Evolutionary conservation across 2,329 filamentous ascomycete genomes (phyloP).

Genomic region (Pseudogymnoascus sp.): DNA sequence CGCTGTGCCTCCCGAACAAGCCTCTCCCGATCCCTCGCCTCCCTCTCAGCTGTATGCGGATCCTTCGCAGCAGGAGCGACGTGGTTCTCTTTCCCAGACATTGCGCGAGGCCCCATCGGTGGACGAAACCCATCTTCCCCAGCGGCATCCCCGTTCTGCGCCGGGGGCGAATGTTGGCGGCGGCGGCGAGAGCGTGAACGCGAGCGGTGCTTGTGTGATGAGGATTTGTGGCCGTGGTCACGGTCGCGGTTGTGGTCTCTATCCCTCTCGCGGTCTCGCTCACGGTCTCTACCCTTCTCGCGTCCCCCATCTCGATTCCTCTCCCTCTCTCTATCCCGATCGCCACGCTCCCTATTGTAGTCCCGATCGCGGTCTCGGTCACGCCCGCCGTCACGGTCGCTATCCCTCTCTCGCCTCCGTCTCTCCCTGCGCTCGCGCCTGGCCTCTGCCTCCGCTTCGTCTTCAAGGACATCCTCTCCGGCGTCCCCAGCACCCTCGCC

Average conservation of each 20-base stretch:
- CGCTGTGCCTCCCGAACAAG: slow-evolving; percentile 63
- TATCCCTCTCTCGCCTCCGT: slow-evolving; percentile 38
- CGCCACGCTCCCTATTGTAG: slow-evolving; percentile 45
- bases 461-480: slow-evolving; percentile 26
- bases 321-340: slow-evolving; percentile 34
- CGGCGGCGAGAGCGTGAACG: slow-evolving; percentile 1
- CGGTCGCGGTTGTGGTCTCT: slow-evolving; percentile 29
- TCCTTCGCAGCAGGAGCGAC: slow-evolving; percentile 34
- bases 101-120: slow-evolving; percentile 34
- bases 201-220: slow-evolving; percentile 15
- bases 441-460: slow-evolving; percentile 31
- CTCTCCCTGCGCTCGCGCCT: slow-evolving; percentile 53
- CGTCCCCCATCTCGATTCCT: slow-evolving; percentile 39
- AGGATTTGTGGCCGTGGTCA: slow-evolving; percentile 37
- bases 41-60: slow-evolving; percentile 64
- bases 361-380: slow-evolving; percentile 38
- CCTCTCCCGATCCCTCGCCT: slow-evolving; percentile 59
- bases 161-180: neutral
- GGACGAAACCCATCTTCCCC: slow-evolving; percentile 27
- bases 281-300: slow-evolving; percentile 38
- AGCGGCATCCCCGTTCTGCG: neutral
- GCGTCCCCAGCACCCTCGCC: slow-evolving; percentile 29
- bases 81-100: slow-evolving; percentile 2
- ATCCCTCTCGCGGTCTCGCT: slow-evolving; percentile 34
- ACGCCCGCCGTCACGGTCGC: slow-evolving; percentile 40